A percentile compares a stretch with the other conserved stretches of the same genome.
Conservation (phyloP, 1,139 yeast genomes). For the Sugiyamaella japonica region DNA sequence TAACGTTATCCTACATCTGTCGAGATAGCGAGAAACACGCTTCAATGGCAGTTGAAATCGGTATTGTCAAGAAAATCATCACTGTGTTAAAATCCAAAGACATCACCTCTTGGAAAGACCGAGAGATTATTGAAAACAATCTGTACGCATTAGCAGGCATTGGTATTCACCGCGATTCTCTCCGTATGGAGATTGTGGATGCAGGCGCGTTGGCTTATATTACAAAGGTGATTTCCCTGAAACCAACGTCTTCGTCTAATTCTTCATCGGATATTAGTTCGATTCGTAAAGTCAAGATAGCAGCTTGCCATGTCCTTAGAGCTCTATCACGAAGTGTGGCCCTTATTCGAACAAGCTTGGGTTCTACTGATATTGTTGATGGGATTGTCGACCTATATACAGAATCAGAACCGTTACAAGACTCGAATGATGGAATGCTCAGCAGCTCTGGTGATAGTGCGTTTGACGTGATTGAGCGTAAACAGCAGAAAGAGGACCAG, state of each 20-base stretch:
- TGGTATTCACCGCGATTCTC: conserved; percentile 39
- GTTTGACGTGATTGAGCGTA: conserved; percentile 22
- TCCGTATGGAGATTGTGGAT: conserved; percentile 37
- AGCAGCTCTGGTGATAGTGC: conserved; percentile 18
- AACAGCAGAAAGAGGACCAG: conserved; percentile 37
- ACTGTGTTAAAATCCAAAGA: conserved; percentile 28
- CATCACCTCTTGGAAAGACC: conserved; percentile 25
- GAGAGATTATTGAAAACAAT: conserved; percentile 34
- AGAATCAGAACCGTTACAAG: conserved; percentile 13
- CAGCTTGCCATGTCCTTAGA: conserved; percentile 59
- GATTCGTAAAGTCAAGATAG: conserved; percentile 36
- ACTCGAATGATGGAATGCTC: conserved; percentile 32
- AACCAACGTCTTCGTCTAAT: conserved; percentile 14
- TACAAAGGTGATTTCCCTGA: conserved; percentile 32
- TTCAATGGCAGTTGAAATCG: conserved; percentile 41
- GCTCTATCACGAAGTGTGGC: conserved; percentile 76
- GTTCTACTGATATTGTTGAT: conserved; percentile 55
- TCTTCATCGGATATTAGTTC: conserved; percentile 19
- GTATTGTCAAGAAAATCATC: conserved; percentile 35
- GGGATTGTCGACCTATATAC: conserved; percentile 47
- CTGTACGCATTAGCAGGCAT: conserved; percentile 41
- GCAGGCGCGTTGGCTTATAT: conserved; percentile 37
- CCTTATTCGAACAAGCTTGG: conserved; percentile 65
- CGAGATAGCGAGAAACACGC: conserved; percentile 38
- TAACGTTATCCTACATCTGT: conserved; percentile 37